Base-by-base conservation (phyloP, 148 eudicot genomes). In the Selenicereus undatus region DNA sequence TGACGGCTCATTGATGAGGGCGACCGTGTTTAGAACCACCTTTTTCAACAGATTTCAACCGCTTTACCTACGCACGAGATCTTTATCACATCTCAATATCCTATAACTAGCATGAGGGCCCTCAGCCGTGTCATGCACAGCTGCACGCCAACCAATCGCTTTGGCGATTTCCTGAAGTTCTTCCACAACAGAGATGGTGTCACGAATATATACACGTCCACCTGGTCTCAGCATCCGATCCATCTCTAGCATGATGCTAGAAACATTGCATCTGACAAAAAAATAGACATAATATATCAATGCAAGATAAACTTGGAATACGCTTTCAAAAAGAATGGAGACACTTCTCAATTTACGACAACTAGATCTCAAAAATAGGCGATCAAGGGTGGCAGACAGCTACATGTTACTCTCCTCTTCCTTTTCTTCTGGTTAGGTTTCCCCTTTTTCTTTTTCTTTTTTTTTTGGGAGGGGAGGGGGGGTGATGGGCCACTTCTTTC, bases 211-310 rank as follows among this genome's bases (percentile, higher is more conserved):
- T 56, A 84, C 97, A 62, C 81, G 97, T 50, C 99, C 99, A 66
- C 98, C 97, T 35, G 99, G 99, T 83, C 99, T 92, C 51, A 96
- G 86, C 12, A 96, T 90, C 78, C 99, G 87, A 77, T 96, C 99
- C 97, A 96, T 92, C 87, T 96, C 99, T 74, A 96, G 90, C 98
- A 96, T 96, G 78, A 96, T 93, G 86, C 85, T 92, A 6, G 97
- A 87, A 58, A 92, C 76, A 73, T 91, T 93, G 92, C 99, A 96
- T 83, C 99, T 96, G 90, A 75, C 11, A 80, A 22, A 74, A 74
- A 26, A 50, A 65, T 48, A 75, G 26, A 74, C 14, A 48, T 12
- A 4, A 50, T 78, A 77, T 11, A 20, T 73, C 71, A 82, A 85
- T 51, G 52, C 39, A 42, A 76, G 60, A 48, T 5, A 74, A 14